phyloP scores from a whole-genome alignment of 495 filamentous ascomycete species.

The Penicillium malachiteum region DNA sequence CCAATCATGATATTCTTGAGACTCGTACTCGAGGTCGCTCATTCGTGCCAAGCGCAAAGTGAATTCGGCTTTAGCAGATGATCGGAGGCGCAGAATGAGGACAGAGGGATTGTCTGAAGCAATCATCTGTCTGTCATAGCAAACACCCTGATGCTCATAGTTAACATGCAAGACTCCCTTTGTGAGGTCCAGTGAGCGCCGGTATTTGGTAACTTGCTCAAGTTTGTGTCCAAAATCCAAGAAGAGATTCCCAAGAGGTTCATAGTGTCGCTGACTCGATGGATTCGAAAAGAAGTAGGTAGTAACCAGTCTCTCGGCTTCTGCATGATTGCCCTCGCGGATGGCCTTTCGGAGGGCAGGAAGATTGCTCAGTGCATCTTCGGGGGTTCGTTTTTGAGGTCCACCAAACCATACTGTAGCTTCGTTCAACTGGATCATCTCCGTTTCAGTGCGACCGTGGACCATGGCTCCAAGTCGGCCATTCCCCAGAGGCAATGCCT shows the following conservation, averaged over 20 bases:
- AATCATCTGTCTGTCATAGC: constrained; percentile 34
- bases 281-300: constrained; percentile 44
- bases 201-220: constrained; percentile 34
- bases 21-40: constrained; percentile 40
- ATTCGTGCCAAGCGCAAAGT: constrained; percentile 30
- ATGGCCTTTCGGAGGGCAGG: constrained; percentile 41
- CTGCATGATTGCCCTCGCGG: constrained; percentile 35
- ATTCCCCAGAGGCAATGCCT: constrained; percentile 49
- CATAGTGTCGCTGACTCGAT: constrained; percentile 45
- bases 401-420: constrained; percentile 55
- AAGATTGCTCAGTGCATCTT: constrained; percentile 33
- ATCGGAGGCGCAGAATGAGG: constrained; percentile 39
- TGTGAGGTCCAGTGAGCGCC: constrained; percentile 43
- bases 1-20: constrained; percentile 42
- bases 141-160: constrained; percentile 35
- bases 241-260: constrained; percentile 45
- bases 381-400: constrained; percentile 44
- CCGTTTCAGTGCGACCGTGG: constrained; percentile 43
- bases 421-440: constrained; percentile 53
- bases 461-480: constrained; percentile 53
- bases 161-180: constrained; percentile 35
- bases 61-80: constrained; percentile 27
- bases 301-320: constrained; percentile 42
- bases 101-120: constrained; percentile 43
- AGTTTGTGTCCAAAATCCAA: constrained; percentile 44